Evolutionary conservation across 495 filamentous ascomycete genomes (phyloP), one percentile per base, ranked within the genome.

Genomic region (Immersiella caudata): DNA sequence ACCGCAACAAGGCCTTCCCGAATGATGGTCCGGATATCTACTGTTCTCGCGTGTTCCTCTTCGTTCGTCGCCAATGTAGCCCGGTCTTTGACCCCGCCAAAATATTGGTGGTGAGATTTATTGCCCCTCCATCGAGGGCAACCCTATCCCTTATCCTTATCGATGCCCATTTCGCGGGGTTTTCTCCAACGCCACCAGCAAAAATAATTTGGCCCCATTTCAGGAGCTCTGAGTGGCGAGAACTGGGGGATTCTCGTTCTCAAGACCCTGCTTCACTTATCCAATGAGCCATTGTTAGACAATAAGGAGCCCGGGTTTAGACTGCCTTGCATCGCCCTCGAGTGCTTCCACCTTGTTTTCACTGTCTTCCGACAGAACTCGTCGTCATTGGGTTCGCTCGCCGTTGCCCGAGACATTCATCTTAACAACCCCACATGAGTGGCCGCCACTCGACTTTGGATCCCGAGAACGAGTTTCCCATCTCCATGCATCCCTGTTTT

Each of bases 21-120:
- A 18, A 59, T 27, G 27, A 12, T 7, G 26, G 27, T 1, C n/a
- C 11, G 16, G 25, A 12, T 11, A 18, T 33, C 27, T 0, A 14
- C 12, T 24, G 27, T 12, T n/a, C 8, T 12, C 16, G 25, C 1
- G 6, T 21, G n/a, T 1, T 18, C n/a, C 21, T 33, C 26, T 33
- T n/a, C 22, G 59, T 16, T 21, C 27, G 29, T 18, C 11, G 29
- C 59, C 12, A 12, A 24, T 22, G 61, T 49, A 27, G 52, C 49
- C 56, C 25, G 29, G 25, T 54, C 25, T 65, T 65, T 57, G 50
- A 57, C 51, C 63, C 52, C 63, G 63, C 63, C 52, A 58, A 56
- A 49, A 49, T 46, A 22, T 58, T 65, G 51, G 63, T 57, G 63
- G 16, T 58, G 63, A 65, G 8, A 27, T 58, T 40, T 29, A 27